phyloP scores from a whole-genome alignment of 2,329 filamentous ascomycete genomes.

The Colletotrichum paranaense region DNA sequence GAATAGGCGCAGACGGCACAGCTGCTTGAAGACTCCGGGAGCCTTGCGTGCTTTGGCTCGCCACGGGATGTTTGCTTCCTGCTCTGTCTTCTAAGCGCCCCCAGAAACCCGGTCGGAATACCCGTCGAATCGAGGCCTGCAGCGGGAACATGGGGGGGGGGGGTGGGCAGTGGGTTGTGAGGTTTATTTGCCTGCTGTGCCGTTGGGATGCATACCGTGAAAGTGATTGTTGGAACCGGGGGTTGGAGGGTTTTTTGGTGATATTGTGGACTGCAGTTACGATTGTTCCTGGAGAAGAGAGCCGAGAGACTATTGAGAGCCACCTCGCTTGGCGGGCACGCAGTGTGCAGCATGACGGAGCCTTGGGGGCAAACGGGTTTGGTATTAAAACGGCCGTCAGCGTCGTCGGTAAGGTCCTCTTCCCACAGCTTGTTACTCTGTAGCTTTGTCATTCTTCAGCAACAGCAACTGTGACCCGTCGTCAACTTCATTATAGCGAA shows the following conservation, averaged over 20 bases:
- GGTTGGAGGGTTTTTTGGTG: background rate
- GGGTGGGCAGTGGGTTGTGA: too few species aligned
- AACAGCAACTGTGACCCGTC: background rate
- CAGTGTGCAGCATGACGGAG: background rate
- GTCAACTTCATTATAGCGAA: background rate
- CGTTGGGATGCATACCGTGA: background rate
- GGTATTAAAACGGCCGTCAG: background rate
- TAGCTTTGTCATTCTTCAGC: background rate
- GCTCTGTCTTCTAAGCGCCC: background rate
- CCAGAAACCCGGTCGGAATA: background rate
- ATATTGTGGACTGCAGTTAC: background rate
- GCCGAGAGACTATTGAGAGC: background rate
- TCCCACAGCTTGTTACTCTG: background rate
- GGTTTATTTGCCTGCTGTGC: background rate
- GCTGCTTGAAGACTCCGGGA: background rate
- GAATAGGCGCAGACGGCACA: too few species aligned
- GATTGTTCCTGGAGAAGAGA: background rate
- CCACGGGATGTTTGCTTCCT: background rate
- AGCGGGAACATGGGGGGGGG: background rate
- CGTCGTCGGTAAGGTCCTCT: background rate
- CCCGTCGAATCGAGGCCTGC: conserved; percentile 5
- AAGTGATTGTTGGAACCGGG: background rate
- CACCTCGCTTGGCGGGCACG: background rate
- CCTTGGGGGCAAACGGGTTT: background rate
- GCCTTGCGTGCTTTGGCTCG: background rate